Conservation (phyloP, 768 basidiomycete species). For the Cyathus striatus region DNA sequence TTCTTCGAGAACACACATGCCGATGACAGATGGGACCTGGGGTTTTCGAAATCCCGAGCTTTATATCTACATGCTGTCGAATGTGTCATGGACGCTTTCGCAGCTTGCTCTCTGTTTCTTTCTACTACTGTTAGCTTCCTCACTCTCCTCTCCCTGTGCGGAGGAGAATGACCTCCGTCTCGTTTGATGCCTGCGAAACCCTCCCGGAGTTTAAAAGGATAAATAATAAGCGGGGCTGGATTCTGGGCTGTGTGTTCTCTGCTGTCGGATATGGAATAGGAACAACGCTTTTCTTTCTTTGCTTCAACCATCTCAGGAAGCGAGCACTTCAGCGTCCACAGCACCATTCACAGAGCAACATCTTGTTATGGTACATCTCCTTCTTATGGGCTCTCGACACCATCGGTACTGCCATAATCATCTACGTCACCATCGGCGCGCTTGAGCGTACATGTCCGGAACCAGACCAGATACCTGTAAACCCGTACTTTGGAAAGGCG, state of each 20-base stretch:
- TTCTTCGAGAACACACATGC: no score
- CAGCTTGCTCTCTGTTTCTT: no score
- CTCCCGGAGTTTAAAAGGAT: not conserved
- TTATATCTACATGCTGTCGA: no score
- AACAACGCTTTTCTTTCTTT: not conserved
- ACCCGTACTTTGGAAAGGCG: not conserved
- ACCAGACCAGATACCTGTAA: not conserved
- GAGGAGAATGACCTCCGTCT: not conserved
- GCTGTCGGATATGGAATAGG: not conserved
- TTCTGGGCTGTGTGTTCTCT: not conserved
- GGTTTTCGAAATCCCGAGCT: no score
- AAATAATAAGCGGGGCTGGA: not conserved
- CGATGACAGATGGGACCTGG: no score
- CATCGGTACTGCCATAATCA: not conserved
- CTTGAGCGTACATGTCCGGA: not conserved
- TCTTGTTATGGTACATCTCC: not conserved
- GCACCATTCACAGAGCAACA: not conserved
- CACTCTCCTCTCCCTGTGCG: not conserved
- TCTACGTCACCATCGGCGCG: not conserved
- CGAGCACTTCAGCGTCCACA: not conserved
- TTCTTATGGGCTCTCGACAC: not conserved
- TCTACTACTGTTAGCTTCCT: no score
- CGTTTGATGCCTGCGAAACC: not conserved
- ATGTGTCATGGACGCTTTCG: no score
- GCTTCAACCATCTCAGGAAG: not conserved